These are phyloP conservation scores for Ophiocytium majus DNA, from an alignment of 352 stramenopile species.

Conservation along the genomic window DNA sequence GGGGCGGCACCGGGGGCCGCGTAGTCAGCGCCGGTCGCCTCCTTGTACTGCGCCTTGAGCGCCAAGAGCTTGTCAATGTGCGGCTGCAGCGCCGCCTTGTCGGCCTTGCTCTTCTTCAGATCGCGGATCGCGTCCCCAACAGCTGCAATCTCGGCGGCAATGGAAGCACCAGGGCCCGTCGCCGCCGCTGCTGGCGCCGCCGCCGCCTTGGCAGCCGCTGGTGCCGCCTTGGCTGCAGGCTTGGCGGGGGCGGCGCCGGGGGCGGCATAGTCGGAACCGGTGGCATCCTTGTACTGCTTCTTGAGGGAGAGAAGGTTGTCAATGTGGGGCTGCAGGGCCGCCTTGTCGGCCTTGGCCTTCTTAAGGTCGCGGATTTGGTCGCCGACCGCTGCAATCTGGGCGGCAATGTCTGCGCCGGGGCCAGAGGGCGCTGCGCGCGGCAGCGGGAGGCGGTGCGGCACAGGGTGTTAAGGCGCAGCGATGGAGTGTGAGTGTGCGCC, in stretches of 20 bases:
- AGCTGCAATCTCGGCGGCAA: constrained; percentile 62
- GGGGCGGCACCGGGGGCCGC: constrained; percentile 26
- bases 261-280: constrained; percentile 42
- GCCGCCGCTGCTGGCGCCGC: neutral
- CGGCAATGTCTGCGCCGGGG: constrained; percentile 40
- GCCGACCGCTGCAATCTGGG: constrained; percentile 64
- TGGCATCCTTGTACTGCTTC: constrained; percentile 46
- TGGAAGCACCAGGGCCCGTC: neutral
- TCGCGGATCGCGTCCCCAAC: constrained; percentile 67
- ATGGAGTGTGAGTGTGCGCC: constrained; percentile 9
- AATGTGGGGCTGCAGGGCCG: constrained; percentile 64
- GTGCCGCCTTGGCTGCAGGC: neutral
- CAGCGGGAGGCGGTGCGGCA: neutral
- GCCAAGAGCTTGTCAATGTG: constrained; percentile 66
- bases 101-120: constrained; percentile 65
- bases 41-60: constrained; percentile 63
- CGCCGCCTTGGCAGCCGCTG: neutral
- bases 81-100: constrained; percentile 65
- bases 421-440: neutral
- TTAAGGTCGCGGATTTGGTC: constrained; percentile 69
- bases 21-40: constrained; percentile 42
- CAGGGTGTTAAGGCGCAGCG: neutral
- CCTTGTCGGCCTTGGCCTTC: constrained; percentile 65
- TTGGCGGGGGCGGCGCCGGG: neutral
- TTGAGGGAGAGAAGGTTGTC: constrained; percentile 68